Base-by-base conservation (phyloP, 768 basidiomycete species). In the Phlegmacium glaucopus region DNA sequence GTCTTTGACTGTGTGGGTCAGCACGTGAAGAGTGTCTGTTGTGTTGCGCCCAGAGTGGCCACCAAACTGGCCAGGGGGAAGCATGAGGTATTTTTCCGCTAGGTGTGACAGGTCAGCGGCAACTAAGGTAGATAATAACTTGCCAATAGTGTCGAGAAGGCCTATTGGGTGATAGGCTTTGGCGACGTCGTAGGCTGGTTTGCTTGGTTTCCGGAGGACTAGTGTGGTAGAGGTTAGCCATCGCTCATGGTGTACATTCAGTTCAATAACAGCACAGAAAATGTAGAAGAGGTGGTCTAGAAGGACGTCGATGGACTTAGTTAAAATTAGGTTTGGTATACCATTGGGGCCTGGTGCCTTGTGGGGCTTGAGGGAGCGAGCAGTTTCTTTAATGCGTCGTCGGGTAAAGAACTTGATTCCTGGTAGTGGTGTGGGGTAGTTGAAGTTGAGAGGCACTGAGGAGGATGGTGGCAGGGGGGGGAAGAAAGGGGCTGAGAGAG, bases 141-240 rank as follows among this genome's bases (percentile, higher is more conserved):
- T 45, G 13, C 44, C 51, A 25, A 50, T 15, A 1, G 42, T 48
- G 30, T 61, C 50, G 9, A 64, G 42, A 2, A 71, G 61, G 0
- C 59, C 56, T 9, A 71, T 64, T 70, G 61, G 0, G 54, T 47
- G 3, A 6, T 34, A 34, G 2, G 32, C 32, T 34, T 34, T 34
- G 2, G 32, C 32, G 2, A 34, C 32, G 6, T 58, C 40, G 57
- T 72, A 74, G 52, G 62, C 59, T 0, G 55, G 46, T 48, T 66
- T 64, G 7, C 69, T 67, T 7, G 72, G 71, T 50, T 74, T 74
- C 4, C 58, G 41, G 0, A 72, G 49, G 0, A 69, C 66, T 0
- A 68, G 44, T 0, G 68, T 69, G 1, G 26, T 50, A 0, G 54
- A 64, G 0, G 30, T n/a, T 27, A 53, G 55, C 66, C 68, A 72